Evolutionary conservation across 805 yeast genomes (phyloP).

Genomic region (Monosporozyma servazzii): DNA sequence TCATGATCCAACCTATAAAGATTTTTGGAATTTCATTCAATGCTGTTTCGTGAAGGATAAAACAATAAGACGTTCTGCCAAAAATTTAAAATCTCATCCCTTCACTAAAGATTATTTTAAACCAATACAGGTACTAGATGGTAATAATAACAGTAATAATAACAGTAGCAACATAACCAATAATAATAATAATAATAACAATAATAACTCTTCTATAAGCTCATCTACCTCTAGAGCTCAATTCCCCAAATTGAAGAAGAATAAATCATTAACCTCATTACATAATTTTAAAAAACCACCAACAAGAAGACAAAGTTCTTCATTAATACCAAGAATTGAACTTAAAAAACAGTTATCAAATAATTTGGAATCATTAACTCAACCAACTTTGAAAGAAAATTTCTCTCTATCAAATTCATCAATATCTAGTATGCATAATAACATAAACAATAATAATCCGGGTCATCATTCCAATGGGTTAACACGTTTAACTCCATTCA

Average conservation of each 20-base stretch:
- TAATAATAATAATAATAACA: no score
- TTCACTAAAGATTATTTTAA: conserved; percentile 23
- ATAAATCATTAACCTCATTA: conserved; percentile 18
- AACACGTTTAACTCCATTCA: neutral
- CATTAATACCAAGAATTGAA: neutral
- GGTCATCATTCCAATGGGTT: neutral
- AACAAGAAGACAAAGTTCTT: conserved; percentile 2
- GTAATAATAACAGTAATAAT: neutral
- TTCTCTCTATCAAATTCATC: neutral
- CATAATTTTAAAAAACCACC: conserved; percentile 5
- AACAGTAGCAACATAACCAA: no score
- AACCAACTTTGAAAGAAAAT: neutral
- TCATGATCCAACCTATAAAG: conserved; percentile 36
- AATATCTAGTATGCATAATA: neutral
- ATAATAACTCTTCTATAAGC: no score
- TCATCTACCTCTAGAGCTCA: neutral
- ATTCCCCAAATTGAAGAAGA: conserved; percentile 6
- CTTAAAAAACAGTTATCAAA: neutral
- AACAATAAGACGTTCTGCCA: conserved; percentile 38
- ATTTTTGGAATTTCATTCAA: conserved; percentile 51
- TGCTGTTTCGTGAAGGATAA: conserved; percentile 44
- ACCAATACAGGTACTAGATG: conserved; percentile 2
- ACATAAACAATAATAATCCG: neutral
- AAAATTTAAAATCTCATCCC: conserved; percentile 38
- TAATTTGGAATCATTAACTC: neutral